phyloP scores from a whole-genome alignment of 139 green algal species.

The Diplosphaera chodatii region DNA sequence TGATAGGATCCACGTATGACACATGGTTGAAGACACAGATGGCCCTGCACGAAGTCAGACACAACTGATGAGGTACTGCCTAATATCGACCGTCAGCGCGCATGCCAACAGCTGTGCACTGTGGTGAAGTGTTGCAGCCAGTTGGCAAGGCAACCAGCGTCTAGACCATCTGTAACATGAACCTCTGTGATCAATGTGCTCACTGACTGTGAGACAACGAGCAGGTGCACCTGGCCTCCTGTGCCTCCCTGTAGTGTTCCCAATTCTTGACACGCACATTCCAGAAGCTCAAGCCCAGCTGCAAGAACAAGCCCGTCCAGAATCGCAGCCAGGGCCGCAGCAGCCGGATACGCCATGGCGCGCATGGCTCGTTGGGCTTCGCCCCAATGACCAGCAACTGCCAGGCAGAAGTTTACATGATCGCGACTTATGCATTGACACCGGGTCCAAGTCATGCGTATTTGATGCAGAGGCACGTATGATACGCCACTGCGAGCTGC shows the following conservation, averaged over 20 bases:
- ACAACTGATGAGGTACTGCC: not conserved
- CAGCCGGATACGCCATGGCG: not conserved
- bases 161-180: too few relatives aligned
- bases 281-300: slow-evolving; percentile 26
- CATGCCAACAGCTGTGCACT: too few relatives aligned
- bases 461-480: too few relatives aligned
- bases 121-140: too few relatives aligned
- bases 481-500: too few relatives aligned
- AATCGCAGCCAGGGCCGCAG: slow-evolving; percentile 25
- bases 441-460: too few relatives aligned
- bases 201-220: too few relatives aligned
- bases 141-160: too few relatives aligned
- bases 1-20: slow-evolving; percentile 30
- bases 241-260: slow-evolving; percentile 17
- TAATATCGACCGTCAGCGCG: too few relatives aligned
- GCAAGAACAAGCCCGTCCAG: slow-evolving; percentile 23
- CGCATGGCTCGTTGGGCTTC: slow-evolving; percentile 19
- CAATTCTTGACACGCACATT: slow-evolving; percentile 1
- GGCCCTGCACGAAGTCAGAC: slow-evolving; percentile 1
- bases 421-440: too few relatives aligned
- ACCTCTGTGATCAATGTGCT: too few relatives aligned
- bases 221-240: slow-evolving; percentile 4
- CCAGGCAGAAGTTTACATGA: slow-evolving; percentile 4
- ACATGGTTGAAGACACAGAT: slow-evolving; percentile 41
- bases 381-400: slow-evolving; percentile 18